Evolutionary conservation across 2,329 filamentous ascomycete species (phyloP).

Genomic region (Aureobasidium zeae): DNA sequence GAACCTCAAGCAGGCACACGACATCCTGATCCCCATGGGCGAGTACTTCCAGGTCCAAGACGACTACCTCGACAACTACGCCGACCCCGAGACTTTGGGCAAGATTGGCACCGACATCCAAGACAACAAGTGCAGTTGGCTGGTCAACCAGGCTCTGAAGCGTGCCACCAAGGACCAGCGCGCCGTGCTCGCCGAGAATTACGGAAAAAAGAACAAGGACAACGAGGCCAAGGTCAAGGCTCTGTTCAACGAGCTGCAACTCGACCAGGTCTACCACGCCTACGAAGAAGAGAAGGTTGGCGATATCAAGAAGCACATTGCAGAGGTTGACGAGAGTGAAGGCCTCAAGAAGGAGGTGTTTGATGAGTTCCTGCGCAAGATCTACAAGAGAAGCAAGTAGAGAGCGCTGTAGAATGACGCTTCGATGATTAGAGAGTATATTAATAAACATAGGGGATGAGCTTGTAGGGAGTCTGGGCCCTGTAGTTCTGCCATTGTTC

Average conservation of each 20-base stretch:
- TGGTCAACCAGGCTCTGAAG: conserved; percentile 87
- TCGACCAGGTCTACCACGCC: conserved; percentile 73
- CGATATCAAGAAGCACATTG: conserved; percentile 70
- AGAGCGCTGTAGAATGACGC: too few relatives aligned
- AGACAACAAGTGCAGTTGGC: conserved; percentile 99
- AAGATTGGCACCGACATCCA: conserved; percentile 99
- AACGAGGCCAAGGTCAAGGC: conserved; percentile 82
- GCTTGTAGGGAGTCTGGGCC: conserved; percentile 31
- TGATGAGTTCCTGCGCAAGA: conserved; percentile 84
- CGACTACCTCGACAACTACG: conserved; percentile 97
- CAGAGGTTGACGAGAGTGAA: conserved; percentile 69
- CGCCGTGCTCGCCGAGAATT: conserved; percentile 80
- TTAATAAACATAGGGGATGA: conserved; percentile 31
- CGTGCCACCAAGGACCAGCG: conserved; percentile 77
- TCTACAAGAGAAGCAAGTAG: conserved; percentile 97
- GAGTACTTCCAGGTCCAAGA: conserved; percentile 99
- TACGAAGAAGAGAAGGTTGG: conserved; percentile 81
- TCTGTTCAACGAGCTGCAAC: conserved; percentile 74
- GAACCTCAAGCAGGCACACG: conserved; percentile 81
- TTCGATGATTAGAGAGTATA: too few relatives aligned
- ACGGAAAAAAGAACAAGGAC: conserved; percentile 78
- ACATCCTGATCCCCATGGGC: conserved; percentile 91
- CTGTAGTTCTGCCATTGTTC: conserved; percentile 32
- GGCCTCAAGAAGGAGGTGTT: conserved; percentile 89
- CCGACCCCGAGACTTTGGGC: conserved; percentile 82